These are phyloP conservation scores for Tubosaeta sp. DNA, from an alignment of 768 basidiomycete genomes.

Conservation along the genomic window DNA sequence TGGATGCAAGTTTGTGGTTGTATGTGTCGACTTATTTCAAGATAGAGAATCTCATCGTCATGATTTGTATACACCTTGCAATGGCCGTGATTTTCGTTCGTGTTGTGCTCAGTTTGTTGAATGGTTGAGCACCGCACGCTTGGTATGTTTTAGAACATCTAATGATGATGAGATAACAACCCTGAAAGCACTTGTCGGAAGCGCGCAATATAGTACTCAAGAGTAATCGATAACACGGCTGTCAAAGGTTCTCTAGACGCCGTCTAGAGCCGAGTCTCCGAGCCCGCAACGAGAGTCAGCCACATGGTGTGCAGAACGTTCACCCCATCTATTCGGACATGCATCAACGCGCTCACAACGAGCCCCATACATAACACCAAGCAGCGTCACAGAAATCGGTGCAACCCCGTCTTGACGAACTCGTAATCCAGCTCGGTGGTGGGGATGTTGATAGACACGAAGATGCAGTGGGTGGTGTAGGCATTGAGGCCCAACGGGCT, in stretches of 20 bases:
- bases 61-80: neutral
- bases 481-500: constrained; percentile 56
- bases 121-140: neutral
- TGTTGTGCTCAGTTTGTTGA: neutral
- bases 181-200: constrained; percentile 24
- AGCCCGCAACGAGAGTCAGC: constrained; percentile 16
- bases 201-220: constrained; percentile 48
- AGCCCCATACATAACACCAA: constrained; percentile 63
- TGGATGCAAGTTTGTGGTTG: constrained; percentile 30
- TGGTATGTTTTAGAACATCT: neutral
- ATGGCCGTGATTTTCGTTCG: too few species aligned
- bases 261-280: constrained; percentile 49
- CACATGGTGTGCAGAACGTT: constrained; percentile 51
- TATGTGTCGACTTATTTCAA: neutral
- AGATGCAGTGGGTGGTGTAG: constrained; percentile 48
- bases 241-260: constrained; percentile 57
- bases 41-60: too few species aligned
- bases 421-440: constrained; percentile 76
- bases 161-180: neutral
- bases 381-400: constrained; percentile 57
- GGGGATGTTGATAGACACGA: constrained; percentile 67
- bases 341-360: constrained; percentile 50
- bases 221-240: constrained; percentile 48
- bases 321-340: constrained; percentile 61
- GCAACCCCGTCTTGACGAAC: constrained; percentile 72